phyloP scores from a whole-genome alignment of 306 rosid genomes.

The Begonia masoniana region DNA sequence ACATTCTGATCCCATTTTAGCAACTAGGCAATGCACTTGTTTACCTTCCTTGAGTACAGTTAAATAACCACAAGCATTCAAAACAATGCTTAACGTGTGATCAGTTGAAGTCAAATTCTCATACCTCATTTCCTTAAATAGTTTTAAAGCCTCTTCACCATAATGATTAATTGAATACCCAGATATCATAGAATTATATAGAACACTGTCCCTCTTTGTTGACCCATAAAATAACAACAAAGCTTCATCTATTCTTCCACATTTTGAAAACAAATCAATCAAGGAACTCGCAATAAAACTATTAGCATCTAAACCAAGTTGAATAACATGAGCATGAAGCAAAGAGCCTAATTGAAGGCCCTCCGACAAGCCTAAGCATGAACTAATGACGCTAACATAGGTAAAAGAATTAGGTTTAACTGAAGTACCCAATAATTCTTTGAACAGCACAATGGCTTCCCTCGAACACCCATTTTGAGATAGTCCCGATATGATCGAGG shows the following conservation, averaged over 20 bases:
- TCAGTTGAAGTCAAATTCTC: conserved; percentile 27
- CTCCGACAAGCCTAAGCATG: conserved; percentile 26
- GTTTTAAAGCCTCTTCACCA: conserved; percentile 32
- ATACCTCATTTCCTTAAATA: conserved; percentile 43
- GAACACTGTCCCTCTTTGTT: conserved; percentile 28
- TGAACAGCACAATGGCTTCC: conserved; percentile 37
- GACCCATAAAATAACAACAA: conserved; percentile 28
- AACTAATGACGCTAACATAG: conserved; percentile 42
- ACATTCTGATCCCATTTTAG: conserved; percentile 44
- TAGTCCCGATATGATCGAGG: conserved; percentile 44
- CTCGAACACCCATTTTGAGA: conserved; percentile 28
- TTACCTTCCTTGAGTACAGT: conserved; percentile 40
- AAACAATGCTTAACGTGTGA: conserved; percentile 36
- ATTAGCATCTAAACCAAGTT: conserved; percentile 29
- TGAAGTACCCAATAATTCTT: conserved; percentile 32
- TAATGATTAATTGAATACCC: conserved; percentile 34
- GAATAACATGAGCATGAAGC: conserved; percentile 48
- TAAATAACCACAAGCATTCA: conserved; percentile 50
- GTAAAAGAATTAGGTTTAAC: conserved; percentile 46
- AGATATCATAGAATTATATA: conserved; percentile 49
- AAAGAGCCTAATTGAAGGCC: conserved; percentile 17
- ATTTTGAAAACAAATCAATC: conserved; percentile 45
- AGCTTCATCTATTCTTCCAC: conserved; percentile 24
- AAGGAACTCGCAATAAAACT: conserved; percentile 38
- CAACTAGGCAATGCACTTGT: conserved; percentile 40